phyloP scores from a whole-genome alignment of 2,329 filamentous ascomycete species.

The Thermothelomyces thermophilus region DNA sequence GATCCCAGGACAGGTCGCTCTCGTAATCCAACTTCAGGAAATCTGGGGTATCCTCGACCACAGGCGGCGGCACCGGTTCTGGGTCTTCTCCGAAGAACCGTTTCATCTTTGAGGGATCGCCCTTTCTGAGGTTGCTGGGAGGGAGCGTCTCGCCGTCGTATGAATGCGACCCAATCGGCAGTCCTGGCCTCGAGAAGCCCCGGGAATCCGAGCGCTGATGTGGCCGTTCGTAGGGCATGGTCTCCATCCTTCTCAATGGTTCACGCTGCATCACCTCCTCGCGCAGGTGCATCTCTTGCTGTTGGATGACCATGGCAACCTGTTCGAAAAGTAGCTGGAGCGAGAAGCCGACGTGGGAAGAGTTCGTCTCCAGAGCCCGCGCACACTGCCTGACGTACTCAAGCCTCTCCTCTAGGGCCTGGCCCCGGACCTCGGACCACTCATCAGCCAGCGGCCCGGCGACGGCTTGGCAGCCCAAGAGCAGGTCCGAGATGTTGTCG shows the following conservation, averaged over 20 bases:
- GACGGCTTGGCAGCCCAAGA: conserved; percentile 84
- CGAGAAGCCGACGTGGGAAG: conserved; percentile 81
- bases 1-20: conserved; percentile 82
- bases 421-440: conserved; percentile 87
- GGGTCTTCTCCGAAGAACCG: conserved; percentile 62
- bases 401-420: conserved; percentile 80
- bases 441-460: conserved; percentile 87
- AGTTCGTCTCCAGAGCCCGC: conserved; percentile 76
- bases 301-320: conserved; percentile 52
- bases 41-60: conserved; percentile 71
- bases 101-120: conserved; percentile 57
- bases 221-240: conserved; percentile 47
- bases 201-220: conserved; percentile 56
- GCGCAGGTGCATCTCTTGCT: conserved; percentile 39
- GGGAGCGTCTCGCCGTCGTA: conserved; percentile 54
- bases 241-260: conserved; percentile 50
- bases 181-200: conserved; percentile 39
- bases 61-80: conserved; percentile 35
- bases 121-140: conserved; percentile 48
- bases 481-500: conserved; percentile 83
- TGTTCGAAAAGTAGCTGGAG: conserved; percentile 82
- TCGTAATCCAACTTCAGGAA: conserved; percentile 84
- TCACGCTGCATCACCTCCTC: conserved; percentile 44
- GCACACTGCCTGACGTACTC: conserved; percentile 72
- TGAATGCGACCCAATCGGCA: conserved; percentile 50